phyloP scores from a whole-genome alignment of 305 asterid genomes.

The Nicotiana rustica region DNA sequence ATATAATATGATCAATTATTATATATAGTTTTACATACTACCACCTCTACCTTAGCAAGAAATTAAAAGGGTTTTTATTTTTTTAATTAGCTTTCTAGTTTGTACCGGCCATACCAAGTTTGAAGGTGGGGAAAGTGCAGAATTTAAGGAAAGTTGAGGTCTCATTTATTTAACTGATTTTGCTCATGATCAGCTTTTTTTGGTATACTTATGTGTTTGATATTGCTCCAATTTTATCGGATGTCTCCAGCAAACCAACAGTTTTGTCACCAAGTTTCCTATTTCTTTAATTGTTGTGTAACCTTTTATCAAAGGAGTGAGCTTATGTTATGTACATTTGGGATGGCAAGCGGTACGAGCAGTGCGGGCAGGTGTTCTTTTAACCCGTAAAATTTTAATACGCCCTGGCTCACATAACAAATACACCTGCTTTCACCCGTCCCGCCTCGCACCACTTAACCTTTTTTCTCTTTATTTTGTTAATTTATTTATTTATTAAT shows the following conservation, averaged over 20 bases:
- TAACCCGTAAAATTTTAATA: too few relatives aligned
- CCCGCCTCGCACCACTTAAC: too few relatives aligned
- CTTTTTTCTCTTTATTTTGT: too few relatives aligned
- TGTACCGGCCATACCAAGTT: neutral
- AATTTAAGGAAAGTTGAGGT: neutral
- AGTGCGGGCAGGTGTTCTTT: too few relatives aligned
- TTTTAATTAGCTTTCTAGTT: neutral
- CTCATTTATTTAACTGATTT: neutral
- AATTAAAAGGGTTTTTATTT: conserved; percentile 16
- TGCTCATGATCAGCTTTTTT: neutral
- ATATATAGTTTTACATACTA: neutral
- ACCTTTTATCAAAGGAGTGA: neutral
- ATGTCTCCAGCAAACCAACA: neutral
- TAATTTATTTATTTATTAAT: too few relatives aligned
- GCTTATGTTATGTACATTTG: neutral
- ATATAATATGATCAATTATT: neutral
- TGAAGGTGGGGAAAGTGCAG: neutral
- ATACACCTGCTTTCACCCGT: too few relatives aligned
- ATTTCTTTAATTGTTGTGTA: too few relatives aligned
- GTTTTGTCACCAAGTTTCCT: neutral
- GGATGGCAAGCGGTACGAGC: too few relatives aligned
- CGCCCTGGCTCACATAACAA: too few relatives aligned
- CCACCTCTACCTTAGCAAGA: neutral
- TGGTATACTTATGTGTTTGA: neutral
- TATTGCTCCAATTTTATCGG: neutral